Conservation (phyloP, 805 yeast genomes). For the Lachancea cidri region DNA sequence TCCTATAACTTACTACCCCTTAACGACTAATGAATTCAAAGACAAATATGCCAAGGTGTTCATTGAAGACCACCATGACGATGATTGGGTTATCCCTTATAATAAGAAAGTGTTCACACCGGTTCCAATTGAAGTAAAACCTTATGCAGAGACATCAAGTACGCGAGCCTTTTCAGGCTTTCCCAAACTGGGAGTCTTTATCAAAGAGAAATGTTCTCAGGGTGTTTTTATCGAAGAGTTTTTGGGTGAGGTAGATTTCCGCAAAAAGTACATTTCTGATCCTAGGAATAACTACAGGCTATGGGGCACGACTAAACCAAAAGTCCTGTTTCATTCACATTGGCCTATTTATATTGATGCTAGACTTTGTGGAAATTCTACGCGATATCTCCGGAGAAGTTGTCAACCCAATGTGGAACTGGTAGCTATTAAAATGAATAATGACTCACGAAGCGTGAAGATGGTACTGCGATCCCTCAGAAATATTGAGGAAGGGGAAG, state of each 20-base stretch:
- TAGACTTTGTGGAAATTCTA: constrained; percentile 69
- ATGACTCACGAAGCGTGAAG: constrained; percentile 37
- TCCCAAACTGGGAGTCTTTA: constrained; percentile 59
- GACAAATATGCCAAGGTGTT: constrained; percentile 41
- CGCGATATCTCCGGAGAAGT: constrained; percentile 69
- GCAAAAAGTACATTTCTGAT: constrained; percentile 57
- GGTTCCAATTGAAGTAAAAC: constrained; percentile 41
- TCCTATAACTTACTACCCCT: constrained; percentile 30
- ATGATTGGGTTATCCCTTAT: constrained; percentile 31
- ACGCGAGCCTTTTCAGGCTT: constrained; percentile 66
- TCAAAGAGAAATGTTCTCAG: constrained; percentile 36
- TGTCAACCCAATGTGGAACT: constrained; percentile 75
- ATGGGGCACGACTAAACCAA: constrained; percentile 65
- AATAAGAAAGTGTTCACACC: constrained; percentile 16
- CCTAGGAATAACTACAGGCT: constrained; percentile 69
- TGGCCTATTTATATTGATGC: constrained; percentile 70
- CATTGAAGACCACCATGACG: constrained; percentile 48
- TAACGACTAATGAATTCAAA: constrained; percentile 38
- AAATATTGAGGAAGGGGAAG: constrained; percentile 59
- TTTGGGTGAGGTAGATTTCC: constrained; percentile 68
- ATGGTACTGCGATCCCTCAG: constrained; percentile 54
- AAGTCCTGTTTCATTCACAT: constrained; percentile 51
- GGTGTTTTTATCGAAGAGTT: constrained; percentile 55
- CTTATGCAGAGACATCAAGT: constrained; percentile 53
- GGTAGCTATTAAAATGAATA: constrained; percentile 38